A percentile compares a stretch with the other conserved stretches of the same genome.
These are phyloP conservation scores for Irpex sp. DNA, from an alignment of 1,284 basidiomycete genomes.

Conservation along the genomic window DNA sequence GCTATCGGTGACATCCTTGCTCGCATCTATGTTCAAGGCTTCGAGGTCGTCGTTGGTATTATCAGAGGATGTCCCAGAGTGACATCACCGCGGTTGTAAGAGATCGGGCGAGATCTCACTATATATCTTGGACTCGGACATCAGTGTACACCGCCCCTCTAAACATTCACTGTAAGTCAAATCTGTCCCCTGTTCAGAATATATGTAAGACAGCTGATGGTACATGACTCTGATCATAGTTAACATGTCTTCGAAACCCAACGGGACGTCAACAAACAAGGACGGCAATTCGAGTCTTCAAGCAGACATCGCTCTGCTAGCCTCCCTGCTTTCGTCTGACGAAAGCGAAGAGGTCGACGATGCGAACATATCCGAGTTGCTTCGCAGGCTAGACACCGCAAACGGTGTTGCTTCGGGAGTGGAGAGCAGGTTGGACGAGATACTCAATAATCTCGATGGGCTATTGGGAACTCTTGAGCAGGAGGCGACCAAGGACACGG, in stretches of 20 bases:
- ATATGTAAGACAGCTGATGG: not conserved
- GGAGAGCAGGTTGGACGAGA: conserved; percentile 52
- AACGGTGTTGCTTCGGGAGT: conserved; percentile 52
- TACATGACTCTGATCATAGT: not conserved
- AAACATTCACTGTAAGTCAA: no score
- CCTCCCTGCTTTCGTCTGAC: conserved; percentile 31
- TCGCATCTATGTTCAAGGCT: not conserved
- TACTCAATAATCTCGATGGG: conserved; percentile 52
- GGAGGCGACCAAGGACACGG: not conserved
- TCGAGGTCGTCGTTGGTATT: not conserved
- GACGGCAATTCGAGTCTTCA: not conserved
- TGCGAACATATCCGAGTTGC: conserved; percentile 33
- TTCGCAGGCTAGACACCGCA: conserved; percentile 48
- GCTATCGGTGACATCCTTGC: conserved; percentile 1
- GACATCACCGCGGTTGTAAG: not conserved
- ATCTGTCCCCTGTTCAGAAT: no score
- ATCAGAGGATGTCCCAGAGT: not conserved
- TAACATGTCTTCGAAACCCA: not conserved
- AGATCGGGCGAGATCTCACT: no score
- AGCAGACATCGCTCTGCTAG: conserved; percentile 32
- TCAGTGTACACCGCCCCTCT: not conserved
- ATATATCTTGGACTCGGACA: not conserved
- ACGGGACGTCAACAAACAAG: not conserved
- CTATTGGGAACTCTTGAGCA: conserved; percentile 45
- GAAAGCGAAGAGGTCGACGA: conserved; percentile 19